Evolutionary conservation across 2,329 filamentous ascomycete genomes (phyloP), one percentile per base, ranked within the genome.

Genomic region (Pseudohalonectria lignicola): DNA sequence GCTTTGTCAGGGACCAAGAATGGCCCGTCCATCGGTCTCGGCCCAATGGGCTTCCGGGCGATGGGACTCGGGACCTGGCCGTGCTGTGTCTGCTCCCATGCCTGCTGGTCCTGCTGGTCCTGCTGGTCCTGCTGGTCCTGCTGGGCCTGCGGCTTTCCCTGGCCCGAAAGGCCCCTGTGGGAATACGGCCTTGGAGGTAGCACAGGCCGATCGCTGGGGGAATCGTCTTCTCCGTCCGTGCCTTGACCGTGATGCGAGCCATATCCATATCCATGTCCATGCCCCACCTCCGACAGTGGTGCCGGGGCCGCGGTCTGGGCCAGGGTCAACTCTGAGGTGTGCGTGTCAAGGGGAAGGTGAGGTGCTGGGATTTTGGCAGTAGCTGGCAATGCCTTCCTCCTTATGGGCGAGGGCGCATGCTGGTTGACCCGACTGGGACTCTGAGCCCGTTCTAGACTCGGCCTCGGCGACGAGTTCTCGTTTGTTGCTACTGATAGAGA

Each of bases 321-420:
- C 23, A 15, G 34, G 31, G 32, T 35, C 21, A 42, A 43, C 13
- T 39, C 42, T 25, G 36, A 39, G 19, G 23, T 26, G 8, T 12
- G 23, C 8, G 8, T 26, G 8, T 26, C 8, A 7, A 12, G 8
- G 8, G 7, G 23, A 8, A 12, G 23, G 12, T 7, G 8, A 8
- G 44, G 31, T 13, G 19, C 31, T 19, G 31, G 19, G 5, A 48
- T 40, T n/a, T 40, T 45, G 19, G 49, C 45, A 10, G 47, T 50
- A 19, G 55, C 46, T 31, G 67, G 66, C 17, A 76, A 40, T 1
- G 72, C 72, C 47, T 76, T 76, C 43, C 72, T 59, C 25, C 58
- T 62, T 33, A 76, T 74, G 21, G 53, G 52, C 35, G 54, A 54
- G 28, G 20, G 12, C 7, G 28, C 5, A n/a, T n/a, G n/a, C n/a